These are phyloP conservation scores for Bifiguratus adelaidae DNA, from an alignment of 192 early-diverging fungal genomes.

Conservation along the genomic window DNA sequence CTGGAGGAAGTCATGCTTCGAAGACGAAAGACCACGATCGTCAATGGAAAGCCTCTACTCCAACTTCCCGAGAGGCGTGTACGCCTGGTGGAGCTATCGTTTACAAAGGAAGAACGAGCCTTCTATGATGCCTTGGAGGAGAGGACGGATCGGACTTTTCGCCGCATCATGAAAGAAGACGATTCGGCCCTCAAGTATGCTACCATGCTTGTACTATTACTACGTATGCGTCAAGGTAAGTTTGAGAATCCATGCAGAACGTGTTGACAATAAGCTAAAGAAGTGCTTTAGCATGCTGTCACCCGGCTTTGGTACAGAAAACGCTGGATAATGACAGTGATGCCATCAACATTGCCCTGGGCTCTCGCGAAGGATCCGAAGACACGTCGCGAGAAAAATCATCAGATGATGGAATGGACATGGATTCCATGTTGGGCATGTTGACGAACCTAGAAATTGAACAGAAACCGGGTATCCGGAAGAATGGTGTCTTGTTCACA, in stretches of 20 bases:
- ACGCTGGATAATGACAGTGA: constrained; percentile 14
- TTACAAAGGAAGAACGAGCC: constrained; percentile 39
- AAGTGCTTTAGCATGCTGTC: constrained; percentile 13
- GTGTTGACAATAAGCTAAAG: too few relatives aligned
- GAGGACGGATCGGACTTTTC: constrained; percentile 12
- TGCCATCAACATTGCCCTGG: constrained; percentile 5
- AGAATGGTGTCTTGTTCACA: background rate
- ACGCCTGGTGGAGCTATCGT: constrained; percentile 10
- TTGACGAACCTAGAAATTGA: background rate
- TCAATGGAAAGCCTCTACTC: constrained; percentile 61
- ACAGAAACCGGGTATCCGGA: background rate
- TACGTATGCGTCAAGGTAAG: constrained; percentile 26
- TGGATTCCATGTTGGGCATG: background rate
- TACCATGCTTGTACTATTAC: constrained; percentile 20
- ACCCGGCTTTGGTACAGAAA: constrained; percentile 21
- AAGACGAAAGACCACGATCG: constrained; percentile 45
- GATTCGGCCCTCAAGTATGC: constrained; percentile 17
- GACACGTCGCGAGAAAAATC: background rate
- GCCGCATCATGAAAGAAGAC: constrained; percentile 5
- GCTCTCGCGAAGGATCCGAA: too few relatives aligned
- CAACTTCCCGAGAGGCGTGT: constrained; percentile 47
- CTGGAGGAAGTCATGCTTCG: constrained; percentile 51
- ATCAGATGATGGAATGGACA: background rate
- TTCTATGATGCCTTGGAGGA: constrained; percentile 43
- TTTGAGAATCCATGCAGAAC: too few relatives aligned